Evolutionary conservation across 2,329 filamentous ascomycete genomes (phyloP).

Genomic region (Botrytis aclada): DNA sequence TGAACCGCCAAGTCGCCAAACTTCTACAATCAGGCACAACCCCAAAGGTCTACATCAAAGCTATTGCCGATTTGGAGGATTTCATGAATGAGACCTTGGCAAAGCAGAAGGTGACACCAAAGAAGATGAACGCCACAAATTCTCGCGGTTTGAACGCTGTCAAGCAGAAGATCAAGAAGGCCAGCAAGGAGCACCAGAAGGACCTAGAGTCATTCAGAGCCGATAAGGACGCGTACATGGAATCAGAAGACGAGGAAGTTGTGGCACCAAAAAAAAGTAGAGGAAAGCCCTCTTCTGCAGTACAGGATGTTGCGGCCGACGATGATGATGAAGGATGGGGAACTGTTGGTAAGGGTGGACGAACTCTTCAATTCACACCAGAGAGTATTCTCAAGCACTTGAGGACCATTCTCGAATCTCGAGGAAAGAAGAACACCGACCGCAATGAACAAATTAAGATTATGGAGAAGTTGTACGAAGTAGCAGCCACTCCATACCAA

Average conservation of each 20-base stretch:
- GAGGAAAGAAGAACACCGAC: conserved; percentile 99
- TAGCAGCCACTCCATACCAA: conserved; percentile 89
- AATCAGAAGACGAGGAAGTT: conserved; percentile 72
- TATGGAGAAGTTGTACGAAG: conserved; percentile 94
- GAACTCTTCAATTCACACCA: conserved; percentile 85
- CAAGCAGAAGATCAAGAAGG: conserved; percentile 98
- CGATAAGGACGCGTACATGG: conserved; percentile 85
- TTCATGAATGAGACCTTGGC: conserved; percentile 89
- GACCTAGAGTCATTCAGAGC: conserved; percentile 85
- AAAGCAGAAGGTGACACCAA: conserved; percentile 92
- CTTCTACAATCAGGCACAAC: conserved; percentile 72
- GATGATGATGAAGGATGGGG: conserved; percentile 84
- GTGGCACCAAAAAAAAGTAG: conserved; percentile 53
- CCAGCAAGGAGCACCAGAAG: conserved; percentile 88
- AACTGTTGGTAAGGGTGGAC: conserved; percentile 84
- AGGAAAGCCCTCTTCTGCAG: conserved; percentile 48
- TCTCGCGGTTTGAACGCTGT: conserved; percentile 92
- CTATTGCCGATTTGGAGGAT: conserved; percentile 89
- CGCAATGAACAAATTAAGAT: conserved; percentile 90
- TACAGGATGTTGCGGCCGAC: conserved; percentile 48
- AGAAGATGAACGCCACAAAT: conserved; percentile 98
- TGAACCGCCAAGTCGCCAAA: conserved; percentile 82
- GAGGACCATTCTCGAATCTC: conserved; percentile 85
- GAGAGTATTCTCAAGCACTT: conserved; percentile 99
- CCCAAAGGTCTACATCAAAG: conserved; percentile 90